Percentiles rank a stretch among this genome's conserved stretches.
These are phyloP conservation scores for Globisporangium radiosum DNA, from an alignment of 352 stramenopile species.

Conservation along the genomic window DNA sequence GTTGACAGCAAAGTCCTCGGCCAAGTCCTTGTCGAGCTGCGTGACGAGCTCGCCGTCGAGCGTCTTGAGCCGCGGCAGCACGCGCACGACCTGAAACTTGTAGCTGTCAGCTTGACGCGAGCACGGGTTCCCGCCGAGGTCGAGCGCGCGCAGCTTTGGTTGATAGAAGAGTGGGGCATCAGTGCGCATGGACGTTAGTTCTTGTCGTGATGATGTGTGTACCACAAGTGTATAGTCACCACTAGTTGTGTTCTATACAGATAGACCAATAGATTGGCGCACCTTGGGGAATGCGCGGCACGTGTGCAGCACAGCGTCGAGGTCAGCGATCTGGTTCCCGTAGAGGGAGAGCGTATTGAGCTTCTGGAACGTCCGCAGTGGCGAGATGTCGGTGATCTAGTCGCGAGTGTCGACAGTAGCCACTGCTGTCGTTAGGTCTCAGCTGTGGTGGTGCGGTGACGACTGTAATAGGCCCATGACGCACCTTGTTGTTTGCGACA, in stretches of 20 bases:
- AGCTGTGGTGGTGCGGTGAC: no score
- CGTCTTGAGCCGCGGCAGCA: conserved; percentile 52
- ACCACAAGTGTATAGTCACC: background rate
- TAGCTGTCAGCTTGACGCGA: conserved; percentile 52
- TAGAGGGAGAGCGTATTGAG: conserved; percentile 60
- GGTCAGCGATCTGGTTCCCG: conserved; percentile 41
- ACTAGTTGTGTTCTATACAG: background rate
- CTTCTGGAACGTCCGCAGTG: conserved; percentile 33
- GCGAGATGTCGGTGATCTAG: conserved; percentile 42
- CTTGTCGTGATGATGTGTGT: background rate
- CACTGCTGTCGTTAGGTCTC: background rate
- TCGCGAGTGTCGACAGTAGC: background rate
- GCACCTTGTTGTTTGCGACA: conserved; percentile 49
- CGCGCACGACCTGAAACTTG: conserved; percentile 64
- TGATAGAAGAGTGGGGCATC: no score
- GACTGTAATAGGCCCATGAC: background rate
- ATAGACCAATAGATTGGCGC: background rate
- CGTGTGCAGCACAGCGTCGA: conserved; percentile 39
- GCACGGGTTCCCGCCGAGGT: conserved; percentile 73
- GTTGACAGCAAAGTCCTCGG: conserved; percentile 47
- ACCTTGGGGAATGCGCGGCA: conserved; percentile 51
- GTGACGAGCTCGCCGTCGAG: conserved; percentile 73
- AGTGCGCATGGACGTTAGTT: no score
- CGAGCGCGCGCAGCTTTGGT: conserved; percentile 48
- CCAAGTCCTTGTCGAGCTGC: conserved; percentile 64